These are phyloP conservation scores for Tetradesmus obliquus DNA, from an alignment of 139 green algal genomes.

Conservation along the genomic window DNA sequence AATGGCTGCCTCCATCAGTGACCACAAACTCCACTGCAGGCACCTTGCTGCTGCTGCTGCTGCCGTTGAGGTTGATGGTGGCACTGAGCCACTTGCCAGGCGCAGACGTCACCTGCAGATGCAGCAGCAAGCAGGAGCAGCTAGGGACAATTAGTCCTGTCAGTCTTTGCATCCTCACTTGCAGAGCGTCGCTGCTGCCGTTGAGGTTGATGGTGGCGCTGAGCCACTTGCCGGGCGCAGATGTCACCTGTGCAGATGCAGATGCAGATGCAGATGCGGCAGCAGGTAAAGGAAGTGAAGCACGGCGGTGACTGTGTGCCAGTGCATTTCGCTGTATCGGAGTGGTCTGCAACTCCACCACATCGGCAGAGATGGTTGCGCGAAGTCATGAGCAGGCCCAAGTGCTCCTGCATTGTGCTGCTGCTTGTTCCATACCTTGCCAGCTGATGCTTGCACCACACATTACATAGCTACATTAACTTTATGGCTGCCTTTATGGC, in stretches of 20 bases:
- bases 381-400: no score
- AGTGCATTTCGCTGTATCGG: no score
- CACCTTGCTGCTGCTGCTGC: background rate
- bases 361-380: no score
- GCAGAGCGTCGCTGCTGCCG: background rate
- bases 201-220: constrained; percentile 43
- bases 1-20: constrained; percentile 50
- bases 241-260: constrained; percentile 37
- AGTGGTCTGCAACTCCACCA: no score
- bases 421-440: no score
- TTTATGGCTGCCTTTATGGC: no score
- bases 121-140: background rate
- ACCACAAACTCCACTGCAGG: constrained; percentile 79
- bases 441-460: no score
- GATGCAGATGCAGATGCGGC: background rate
- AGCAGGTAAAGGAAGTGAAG: no score
- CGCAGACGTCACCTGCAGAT: constrained; percentile 41
- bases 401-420: no score
- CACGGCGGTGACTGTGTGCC: no score
- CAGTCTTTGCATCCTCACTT: no score
- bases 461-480: no score
- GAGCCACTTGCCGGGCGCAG: constrained; percentile 53
- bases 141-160: background rate
- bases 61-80: constrained; percentile 34
- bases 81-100: constrained; percentile 54